Conservation (phyloP, 768 basidiomycete genomes). For the Mycena vulgaris region DNA sequence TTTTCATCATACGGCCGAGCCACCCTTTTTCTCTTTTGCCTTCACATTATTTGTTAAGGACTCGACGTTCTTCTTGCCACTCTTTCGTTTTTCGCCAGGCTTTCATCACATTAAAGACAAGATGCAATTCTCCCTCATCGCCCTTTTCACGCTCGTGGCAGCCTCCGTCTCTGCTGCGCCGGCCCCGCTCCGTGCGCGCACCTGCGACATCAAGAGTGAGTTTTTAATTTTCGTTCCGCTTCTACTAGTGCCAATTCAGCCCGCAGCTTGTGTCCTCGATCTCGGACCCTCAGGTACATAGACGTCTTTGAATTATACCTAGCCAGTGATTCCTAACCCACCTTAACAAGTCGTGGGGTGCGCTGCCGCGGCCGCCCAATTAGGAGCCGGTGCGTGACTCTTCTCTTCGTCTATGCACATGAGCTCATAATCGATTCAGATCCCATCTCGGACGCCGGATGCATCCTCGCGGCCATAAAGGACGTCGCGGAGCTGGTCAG, state of each 20-base stretch:
- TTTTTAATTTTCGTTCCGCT: not conserved
- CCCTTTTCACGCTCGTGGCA: constrained; percentile 2
- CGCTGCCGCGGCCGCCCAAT: constrained; percentile 7
- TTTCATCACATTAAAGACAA: constrained; percentile 1
- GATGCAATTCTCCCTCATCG: constrained; percentile 20
- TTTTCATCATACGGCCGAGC: constrained; percentile 9
- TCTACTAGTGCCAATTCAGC: not conserved
- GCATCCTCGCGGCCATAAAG: not conserved
- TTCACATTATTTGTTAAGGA: not conserved
- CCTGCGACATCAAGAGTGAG: constrained; percentile 15
- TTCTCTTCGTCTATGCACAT: not conserved
- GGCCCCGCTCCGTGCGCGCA: constrained; percentile 3
- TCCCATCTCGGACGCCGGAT: constrained; percentile 11
- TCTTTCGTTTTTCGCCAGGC: constrained; percentile 9
- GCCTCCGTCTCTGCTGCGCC: not conserved
- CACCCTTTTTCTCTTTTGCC: constrained; percentile 8
- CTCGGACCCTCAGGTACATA: constrained; percentile 3
- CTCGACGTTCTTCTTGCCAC: constrained; percentile 19
- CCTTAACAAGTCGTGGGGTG: constrained; percentile 9
- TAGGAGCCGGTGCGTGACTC: not conserved
- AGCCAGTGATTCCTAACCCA: too few relatives aligned
- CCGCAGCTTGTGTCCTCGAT: constrained; percentile 13
- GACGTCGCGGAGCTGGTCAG: constrained; percentile 9
- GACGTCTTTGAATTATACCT: too few relatives aligned
- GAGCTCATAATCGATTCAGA: not conserved